Evolutionary conservation across 2,329 filamentous ascomycete species (phyloP).

Genomic region (Venturia carpophila): DNA sequence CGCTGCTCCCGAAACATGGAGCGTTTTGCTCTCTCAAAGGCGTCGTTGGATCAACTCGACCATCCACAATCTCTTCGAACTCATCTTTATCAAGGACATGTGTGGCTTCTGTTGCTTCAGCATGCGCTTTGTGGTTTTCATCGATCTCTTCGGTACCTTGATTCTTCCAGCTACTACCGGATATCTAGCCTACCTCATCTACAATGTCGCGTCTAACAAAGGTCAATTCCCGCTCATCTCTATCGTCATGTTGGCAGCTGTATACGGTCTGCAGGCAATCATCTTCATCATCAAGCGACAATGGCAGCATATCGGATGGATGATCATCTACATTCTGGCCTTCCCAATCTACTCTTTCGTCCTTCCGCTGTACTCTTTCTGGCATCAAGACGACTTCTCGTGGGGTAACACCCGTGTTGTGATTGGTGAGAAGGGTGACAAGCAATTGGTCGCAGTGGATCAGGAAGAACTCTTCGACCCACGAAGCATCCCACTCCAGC

Average conservation of each 20-base stretch:
- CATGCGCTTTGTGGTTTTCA: slow-evolving; percentile 93
- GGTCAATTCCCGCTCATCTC: slow-evolving; percentile 82
- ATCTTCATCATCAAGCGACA: slow-evolving; percentile 96
- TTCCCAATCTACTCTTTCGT: slow-evolving; percentile 90
- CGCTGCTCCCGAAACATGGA: slow-evolving; percentile 89
- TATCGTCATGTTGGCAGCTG: slow-evolving; percentile 77
- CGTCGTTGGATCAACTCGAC: slow-evolving; percentile 99
- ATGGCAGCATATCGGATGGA: slow-evolving; percentile 99
- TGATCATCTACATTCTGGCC: slow-evolving; percentile 96
- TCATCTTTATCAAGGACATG: slow-evolving; percentile 84
- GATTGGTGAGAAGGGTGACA: slow-evolving; percentile 84
- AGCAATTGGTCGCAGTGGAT: slow-evolving; percentile 77
- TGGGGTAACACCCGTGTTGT: slow-evolving; percentile 99
- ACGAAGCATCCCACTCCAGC: slow-evolving; percentile 82
- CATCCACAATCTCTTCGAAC: slow-evolving; percentile 87
- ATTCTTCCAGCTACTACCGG: slow-evolving; percentile 82
- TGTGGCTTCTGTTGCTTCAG: slow-evolving; percentile 99
- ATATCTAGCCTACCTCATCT: slow-evolving; percentile 84
- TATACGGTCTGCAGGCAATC: slow-evolving; percentile 91
- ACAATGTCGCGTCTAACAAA: slow-evolving; percentile 57
- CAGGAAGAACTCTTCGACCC: slow-evolving; percentile 84
- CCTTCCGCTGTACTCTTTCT: slow-evolving; percentile 95
- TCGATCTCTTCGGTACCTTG: slow-evolving; percentile 87
- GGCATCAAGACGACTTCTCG: slow-evolving; percentile 98
- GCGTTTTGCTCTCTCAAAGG: slow-evolving; percentile 89